Conservation (phyloP, 306 rosid genomes). For the Purshia tridentata region DNA sequence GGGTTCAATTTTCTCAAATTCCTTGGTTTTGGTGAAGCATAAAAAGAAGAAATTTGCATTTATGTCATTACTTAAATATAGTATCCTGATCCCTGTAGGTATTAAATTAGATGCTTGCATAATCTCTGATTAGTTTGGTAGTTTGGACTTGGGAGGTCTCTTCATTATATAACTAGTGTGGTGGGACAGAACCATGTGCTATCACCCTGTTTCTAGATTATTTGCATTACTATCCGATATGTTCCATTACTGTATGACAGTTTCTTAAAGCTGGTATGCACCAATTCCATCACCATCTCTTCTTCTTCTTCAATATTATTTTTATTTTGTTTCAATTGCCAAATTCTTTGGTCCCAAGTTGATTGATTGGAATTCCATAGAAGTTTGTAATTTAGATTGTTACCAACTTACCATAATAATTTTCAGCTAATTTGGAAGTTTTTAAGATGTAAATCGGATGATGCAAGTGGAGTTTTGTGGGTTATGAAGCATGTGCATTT, state of each 20-base stretch:
- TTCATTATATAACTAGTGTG: background rate
- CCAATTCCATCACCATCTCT: background rate
- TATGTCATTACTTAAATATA: too few relatives aligned
- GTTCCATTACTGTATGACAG: conserved; percentile 5
- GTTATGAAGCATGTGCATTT: conserved; percentile 53
- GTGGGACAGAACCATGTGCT: conserved; percentile 30
- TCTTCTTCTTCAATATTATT: background rate
- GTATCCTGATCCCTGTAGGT: too few relatives aligned
- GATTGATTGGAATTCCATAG: conserved; percentile 17
- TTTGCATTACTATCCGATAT: background rate
- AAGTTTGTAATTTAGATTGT: conserved; percentile 15
- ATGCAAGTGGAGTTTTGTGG: conserved; percentile 25
- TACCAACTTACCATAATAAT: background rate
- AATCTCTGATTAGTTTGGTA: background rate
- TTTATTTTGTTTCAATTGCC: background rate
- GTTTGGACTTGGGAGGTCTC: conserved; percentile 10
- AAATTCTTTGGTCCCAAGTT: background rate
- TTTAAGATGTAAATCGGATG: conserved; percentile 26
- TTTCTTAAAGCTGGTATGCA: conserved; percentile 5
- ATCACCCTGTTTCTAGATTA: conserved; percentile 1
- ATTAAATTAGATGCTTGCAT: background rate
- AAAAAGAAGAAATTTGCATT: background rate
- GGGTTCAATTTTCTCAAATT: background rate
- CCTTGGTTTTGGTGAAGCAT: background rate
- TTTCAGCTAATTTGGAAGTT: conserved; percentile 6